Evolutionary conservation across 305 asterid species (phyloP), one percentile per base, ranked within the genome.

Genomic region (Nicotiana rustica): DNA sequence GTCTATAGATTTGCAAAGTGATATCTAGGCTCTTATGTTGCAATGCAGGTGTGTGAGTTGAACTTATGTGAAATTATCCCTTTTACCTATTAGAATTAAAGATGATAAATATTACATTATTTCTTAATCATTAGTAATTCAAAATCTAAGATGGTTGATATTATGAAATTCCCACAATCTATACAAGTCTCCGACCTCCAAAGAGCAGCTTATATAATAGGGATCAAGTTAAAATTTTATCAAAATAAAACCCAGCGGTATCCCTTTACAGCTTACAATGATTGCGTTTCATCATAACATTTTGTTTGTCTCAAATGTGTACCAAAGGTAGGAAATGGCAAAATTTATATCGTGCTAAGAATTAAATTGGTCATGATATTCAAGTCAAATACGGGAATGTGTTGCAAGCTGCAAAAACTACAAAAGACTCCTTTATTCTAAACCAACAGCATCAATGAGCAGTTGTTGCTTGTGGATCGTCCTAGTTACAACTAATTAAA

Each of bases 391-490:
- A 69, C 17, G 18, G 29, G 14, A 33, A 65, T 5, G 8, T 29
- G 41, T 65, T 65, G 17, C 70, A 65, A 12, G 6, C 14, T 73
- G 79, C 21, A 73, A 19, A 73, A 73, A 49, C 41, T 73, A 49
- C 62, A 21, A 21, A 1, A 73, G 41, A 14, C 44, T 73, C 41
- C 6, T 69, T 47, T 70, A 52, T 70, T 41, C 60, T 73, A 73
- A 10, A 10, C 61, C 62, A 70, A 19, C 36, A 70, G 60, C 8
- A 71, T 44, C 61, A 47, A 13, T 73, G 79, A 73, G 41, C 35
- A 44, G 18, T 19, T 44, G 60, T 41, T 69, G 78, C 78, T 41
- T 65, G 70, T 65, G 15, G 60, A 12, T 18, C 36, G 21, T 70
- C 60, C 79, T 14, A 47, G 41, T 70, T 70, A 25, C 41, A 73